Evolutionary conservation across 371 early-diverging fungal genomes (phyloP), one percentile per base, ranked within the genome.

Genomic region (Syncephalastrum contaminatum): DNA sequence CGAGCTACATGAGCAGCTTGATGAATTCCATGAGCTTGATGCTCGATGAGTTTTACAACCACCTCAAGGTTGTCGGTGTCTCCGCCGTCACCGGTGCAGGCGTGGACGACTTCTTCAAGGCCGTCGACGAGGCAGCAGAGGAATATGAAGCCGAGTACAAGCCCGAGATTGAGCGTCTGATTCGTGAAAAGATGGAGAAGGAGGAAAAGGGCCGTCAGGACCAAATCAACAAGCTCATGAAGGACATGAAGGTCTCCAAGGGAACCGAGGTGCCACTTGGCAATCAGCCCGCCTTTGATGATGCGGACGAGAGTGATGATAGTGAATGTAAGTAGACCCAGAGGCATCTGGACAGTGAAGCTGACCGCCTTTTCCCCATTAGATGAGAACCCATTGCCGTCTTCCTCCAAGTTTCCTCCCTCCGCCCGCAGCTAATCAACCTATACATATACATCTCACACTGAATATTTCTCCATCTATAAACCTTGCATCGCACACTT

Each of bases 31-130:
- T 99, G 96, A 90, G 94, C 53, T 66, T 99, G 53, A 95, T 98
- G 25, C 76, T 99, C 62, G 99, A 99, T 66, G 99, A 99, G 79
- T 99, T 99, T 67, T 99, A 99, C 72, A 82, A 86, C 46, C 85
- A 90, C 45, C 70, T 99, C 43, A 86, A 85, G 69, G 85, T 91
- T 8, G 92, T 91, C 1, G 91, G 93, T 19, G 95, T 99, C 10
- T 95, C 95, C 36, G 90, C 98, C 3, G 88, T 94, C 54, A 98
- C 98, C 0, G 99, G 99, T 8, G 84, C 77, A 10, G 99, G 99
- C 13, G 89, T 97, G 72, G 88, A 87, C 30, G 98, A 93, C 22
- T 89, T 99, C 63, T 88, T 99, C 58, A 81, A 82, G 13, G 89
- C 89, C 14, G 84, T 98, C 12, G 84, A 86, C 30, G 93, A 92